A percentile compares a stretch with the other conserved stretches of the same genome.
Evolutionary conservation across 2,329 filamentous ascomycete species (phyloP).

Genomic region (Thyridium curvatum): DNA sequence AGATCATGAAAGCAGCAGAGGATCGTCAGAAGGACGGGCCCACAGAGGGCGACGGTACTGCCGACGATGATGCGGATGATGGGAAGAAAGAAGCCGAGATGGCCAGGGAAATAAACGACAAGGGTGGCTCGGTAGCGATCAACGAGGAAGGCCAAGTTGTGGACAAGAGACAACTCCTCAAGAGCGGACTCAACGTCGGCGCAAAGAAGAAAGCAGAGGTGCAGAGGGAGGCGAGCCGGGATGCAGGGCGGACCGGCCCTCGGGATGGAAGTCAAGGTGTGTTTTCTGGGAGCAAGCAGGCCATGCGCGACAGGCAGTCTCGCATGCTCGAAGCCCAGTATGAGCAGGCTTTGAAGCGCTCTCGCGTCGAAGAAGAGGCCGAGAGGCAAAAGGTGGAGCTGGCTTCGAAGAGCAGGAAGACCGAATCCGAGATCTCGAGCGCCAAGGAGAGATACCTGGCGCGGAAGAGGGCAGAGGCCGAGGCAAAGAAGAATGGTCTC

Average conservation of each 20-base stretch:
- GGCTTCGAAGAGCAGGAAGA: slow-evolving; percentile 71
- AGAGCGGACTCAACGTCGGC: slow-evolving; percentile 68
- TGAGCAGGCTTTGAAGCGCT: slow-evolving; percentile 65
- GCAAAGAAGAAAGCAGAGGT: slow-evolving; percentile 51
- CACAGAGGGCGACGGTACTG: slow-evolving; percentile 20
- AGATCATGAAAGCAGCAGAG: slow-evolving; percentile 62
- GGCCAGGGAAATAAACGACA: slow-evolving; percentile 61
- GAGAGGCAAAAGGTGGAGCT: slow-evolving; percentile 55
- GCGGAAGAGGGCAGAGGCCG: slow-evolving; percentile 67
- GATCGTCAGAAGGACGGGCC: slow-evolving; percentile 38
- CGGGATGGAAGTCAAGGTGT: slow-evolving; percentile 21
- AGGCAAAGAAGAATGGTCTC: slow-evolving; percentile 50
- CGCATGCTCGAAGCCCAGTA: slow-evolving; percentile 75
- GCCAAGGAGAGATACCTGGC: slow-evolving; percentile 76
- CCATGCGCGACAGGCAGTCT: slow-evolving; percentile 68
- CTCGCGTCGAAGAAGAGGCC: slow-evolving; percentile 63
- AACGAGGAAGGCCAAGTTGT: slow-evolving; percentile 81
- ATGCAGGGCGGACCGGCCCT: slow-evolving; percentile 15
- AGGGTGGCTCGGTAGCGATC: slow-evolving; percentile 55
- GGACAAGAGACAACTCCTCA: slow-evolving; percentile 75
- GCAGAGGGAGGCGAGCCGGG: slow-evolving; percentile 19
- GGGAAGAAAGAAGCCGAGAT: slow-evolving; percentile 55
- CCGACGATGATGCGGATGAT: slow-evolving; percentile 29
- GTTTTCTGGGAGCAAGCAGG: slow-evolving; percentile 49
- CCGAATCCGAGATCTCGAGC: slow-evolving; percentile 66